Evolutionary conservation across 2,329 filamentous ascomycete genomes (phyloP).

Genomic region (Piedraia hortae): DNA sequence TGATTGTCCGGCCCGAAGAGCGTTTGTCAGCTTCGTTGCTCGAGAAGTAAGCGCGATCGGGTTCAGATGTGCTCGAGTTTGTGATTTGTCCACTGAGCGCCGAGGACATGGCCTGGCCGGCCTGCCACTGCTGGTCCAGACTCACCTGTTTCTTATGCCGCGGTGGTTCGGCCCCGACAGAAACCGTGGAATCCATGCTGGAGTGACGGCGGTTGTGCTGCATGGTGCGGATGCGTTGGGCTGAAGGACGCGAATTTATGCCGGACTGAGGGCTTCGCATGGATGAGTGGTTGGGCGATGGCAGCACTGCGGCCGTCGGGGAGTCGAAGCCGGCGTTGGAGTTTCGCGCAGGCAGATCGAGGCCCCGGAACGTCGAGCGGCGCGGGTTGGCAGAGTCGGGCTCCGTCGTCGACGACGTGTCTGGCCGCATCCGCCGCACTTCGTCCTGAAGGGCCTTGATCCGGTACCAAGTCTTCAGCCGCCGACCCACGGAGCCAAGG

Average conservation of each 20-base stretch:
- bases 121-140: slow-evolving; percentile 28
- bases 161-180: slow-evolving; percentile 7
- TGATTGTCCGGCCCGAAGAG: slow-evolving; percentile 37
- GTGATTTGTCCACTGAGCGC: too few relatives aligned
- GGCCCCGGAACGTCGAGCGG: too few relatives aligned
- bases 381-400: too few relatives aligned
- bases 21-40: slow-evolving; percentile 58
- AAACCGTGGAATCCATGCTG: slow-evolving; percentile 42
- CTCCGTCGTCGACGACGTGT: too few relatives aligned
- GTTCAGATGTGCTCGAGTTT: slow-evolving; percentile 23
- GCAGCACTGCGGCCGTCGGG: too few relatives aligned
- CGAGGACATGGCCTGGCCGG: slow-evolving; percentile 5
- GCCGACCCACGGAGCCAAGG: slow-evolving; percentile 64
- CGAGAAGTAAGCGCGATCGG: slow-evolving; percentile 82
- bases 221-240: slow-evolving; percentile 19
- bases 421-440: slow-evolving; percentile 29
- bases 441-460: slow-evolving; percentile 81
- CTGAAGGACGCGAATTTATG: slow-evolving; percentile 10
- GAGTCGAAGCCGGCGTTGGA: too few relatives aligned
- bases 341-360: too few relatives aligned
- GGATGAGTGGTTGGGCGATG: too few relatives aligned
- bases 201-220: slow-evolving; percentile 72
- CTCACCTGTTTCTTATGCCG: slow-evolving; percentile 23
- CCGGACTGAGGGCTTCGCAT: slow-evolving; percentile 11
- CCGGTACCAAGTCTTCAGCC: slow-evolving; percentile 89